Evolutionary conservation across 306 rosid genomes (phyloP), one percentile per base, ranked within the genome.

Genomic region (Phaseolus lunatus): DNA sequence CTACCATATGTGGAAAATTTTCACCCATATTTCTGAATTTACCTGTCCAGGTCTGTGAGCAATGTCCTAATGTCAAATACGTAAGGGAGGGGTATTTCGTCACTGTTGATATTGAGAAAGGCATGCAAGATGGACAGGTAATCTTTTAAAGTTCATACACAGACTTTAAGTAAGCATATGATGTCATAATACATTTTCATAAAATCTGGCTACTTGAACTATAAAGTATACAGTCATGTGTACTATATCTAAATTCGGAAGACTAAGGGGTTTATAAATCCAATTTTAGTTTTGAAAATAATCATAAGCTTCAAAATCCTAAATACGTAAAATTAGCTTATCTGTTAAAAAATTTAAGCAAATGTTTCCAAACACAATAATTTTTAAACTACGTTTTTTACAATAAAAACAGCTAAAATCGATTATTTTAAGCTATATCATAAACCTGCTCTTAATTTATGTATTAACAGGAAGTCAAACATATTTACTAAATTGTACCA

Each of bases 81-180:
- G 97, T 79, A 81, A 80, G 99, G 82, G 99, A 95, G 88, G 99
- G 99, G 48, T 92, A 92, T 85, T 90, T 88, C 45, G 64, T 92
- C 56, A 92, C 97, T 33, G 97, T 95, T 78, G 99, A 95, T 81
- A 92, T 95, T 43, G 99, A 95, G 88, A 95, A 95, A 81, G 99
- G 99, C 86, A 92, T 95, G 99, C 96, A 88, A 85, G 97, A 95
- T 85, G 99, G 99, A 45, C 92, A 95, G 88, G 99, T 95, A 91
- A 88, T 90, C 77, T 52, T 80, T 54, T 72, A 4, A 20, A 74
- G 76, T 76, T 65, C 62, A 18, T 63, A 63, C 47, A 13, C 66
- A 53, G 66, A 65, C 64, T 58, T 78, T 62, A 72, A 61, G 53
- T 5, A 7, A 53, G 74, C 64, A 27, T 39, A 27, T 45, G 19